phyloP scores from a whole-genome alignment of 129 eudicot species.

The Chrysanthemum makinoi region DNA sequence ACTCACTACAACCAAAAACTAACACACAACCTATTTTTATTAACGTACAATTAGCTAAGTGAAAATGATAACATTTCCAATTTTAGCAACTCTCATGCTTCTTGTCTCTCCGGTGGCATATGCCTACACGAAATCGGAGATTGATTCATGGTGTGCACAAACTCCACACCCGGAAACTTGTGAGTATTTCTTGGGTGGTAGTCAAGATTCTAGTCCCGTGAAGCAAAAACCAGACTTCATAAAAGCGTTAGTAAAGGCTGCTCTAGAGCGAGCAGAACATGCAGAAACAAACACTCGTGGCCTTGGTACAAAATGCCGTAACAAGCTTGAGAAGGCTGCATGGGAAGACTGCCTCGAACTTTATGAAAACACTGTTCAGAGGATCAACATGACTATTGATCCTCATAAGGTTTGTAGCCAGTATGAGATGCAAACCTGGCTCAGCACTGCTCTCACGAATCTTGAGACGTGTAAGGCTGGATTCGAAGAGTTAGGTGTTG shows the following conservation, averaged over 20 bases:
- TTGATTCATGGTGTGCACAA: slow-evolving; percentile 64
- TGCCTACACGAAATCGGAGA: slow-evolving; percentile 21
- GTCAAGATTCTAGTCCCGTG: slow-evolving; percentile 32
- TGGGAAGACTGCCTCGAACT: slow-evolving; percentile 78
- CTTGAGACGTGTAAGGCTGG: slow-evolving; percentile 56
- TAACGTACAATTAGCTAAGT: background rate
- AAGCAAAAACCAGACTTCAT: slow-evolving; percentile 51
- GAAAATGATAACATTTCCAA: slow-evolving; percentile 27
- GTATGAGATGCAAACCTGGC: slow-evolving; percentile 48
- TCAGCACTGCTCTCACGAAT: slow-evolving; percentile 48
- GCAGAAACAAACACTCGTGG: slow-evolving; percentile 37
- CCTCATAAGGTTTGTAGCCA: slow-evolving; percentile 43
- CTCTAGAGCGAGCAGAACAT: slow-evolving; percentile 42
- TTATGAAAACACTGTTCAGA: slow-evolving; percentile 46
- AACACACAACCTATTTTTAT: background rate
- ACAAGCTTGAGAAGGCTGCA: slow-evolving; percentile 63
- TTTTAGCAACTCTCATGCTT: slow-evolving; percentile 28
- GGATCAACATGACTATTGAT: slow-evolving; percentile 51
- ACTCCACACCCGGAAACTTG: slow-evolving; percentile 78
- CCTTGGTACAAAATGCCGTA: slow-evolving; percentile 54
- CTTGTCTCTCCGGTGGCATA: slow-evolving; percentile 31
- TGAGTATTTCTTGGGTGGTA: slow-evolving; percentile 42
- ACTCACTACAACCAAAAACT: slow-evolving; percentile 11
- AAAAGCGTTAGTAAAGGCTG: slow-evolving; percentile 38
- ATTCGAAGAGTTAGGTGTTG: slow-evolving; percentile 48